Percentiles rank a stretch among this genome's conserved stretches.
Evolutionary conservation across 192 early-diverging fungal species (phyloP).

Genomic region (Chytriomyces sp.): DNA sequence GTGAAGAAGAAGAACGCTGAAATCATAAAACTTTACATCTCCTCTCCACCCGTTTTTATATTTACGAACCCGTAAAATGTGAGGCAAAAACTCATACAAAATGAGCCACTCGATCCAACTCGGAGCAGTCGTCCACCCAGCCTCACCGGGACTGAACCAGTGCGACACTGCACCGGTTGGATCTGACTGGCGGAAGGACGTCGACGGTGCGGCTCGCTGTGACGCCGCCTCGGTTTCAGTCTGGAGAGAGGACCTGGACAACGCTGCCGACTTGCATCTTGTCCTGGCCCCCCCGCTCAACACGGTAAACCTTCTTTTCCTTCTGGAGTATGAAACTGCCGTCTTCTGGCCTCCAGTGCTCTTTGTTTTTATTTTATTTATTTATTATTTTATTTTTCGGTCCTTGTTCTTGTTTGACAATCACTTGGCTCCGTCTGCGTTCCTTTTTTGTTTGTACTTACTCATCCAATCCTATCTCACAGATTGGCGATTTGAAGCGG

Average conservation of each 20-base stretch:
- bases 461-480: background rate
- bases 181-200: background rate
- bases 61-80: background rate
- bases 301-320: background rate
- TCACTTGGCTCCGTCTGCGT: too few species aligned
- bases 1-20: constrained; percentile 1
- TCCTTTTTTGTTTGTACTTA: background rate
- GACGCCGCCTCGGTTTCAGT: background rate
- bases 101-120: background rate
- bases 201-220: background rate
- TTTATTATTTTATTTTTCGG: background rate
- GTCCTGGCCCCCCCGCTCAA: too few species aligned
- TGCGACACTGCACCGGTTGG: background rate
- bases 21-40: background rate
- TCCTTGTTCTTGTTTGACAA: too few species aligned
- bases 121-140: background rate
- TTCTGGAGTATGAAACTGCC: background rate
- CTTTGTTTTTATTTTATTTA: background rate
- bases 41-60: background rate
- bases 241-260: background rate
- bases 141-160: background rate
- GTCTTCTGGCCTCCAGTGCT: too few species aligned
- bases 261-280: background rate
- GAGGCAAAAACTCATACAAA: background rate
- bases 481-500: constrained; percentile 37